Percentiles rank a stretch among this genome's conserved stretches.
Conservation (phyloP, 768 basidiomycete species). For the Boletus edulis region DNA sequence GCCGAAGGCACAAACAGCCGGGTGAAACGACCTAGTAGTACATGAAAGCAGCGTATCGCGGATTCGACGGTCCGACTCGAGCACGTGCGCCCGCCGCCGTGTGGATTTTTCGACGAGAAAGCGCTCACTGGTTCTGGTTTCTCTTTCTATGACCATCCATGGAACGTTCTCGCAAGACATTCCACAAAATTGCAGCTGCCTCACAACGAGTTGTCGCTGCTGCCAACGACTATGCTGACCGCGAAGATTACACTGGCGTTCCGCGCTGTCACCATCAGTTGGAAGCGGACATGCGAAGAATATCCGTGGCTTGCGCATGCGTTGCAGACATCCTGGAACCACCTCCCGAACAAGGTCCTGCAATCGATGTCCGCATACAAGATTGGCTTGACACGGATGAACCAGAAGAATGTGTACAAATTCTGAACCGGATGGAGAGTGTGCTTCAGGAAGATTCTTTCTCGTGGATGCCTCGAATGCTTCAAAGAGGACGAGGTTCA, state of each 20-base stretch:
- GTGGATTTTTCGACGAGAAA: too few relatives aligned
- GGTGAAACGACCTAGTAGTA: too few relatives aligned
- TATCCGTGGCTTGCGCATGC: slow-evolving; percentile 4
- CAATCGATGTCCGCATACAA: background rate
- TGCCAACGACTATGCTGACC: slow-evolving; percentile 1
- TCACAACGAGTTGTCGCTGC: background rate
- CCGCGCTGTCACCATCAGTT: background rate
- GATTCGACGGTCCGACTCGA: too few relatives aligned
- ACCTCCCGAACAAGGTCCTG: background rate
- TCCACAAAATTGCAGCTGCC: background rate
- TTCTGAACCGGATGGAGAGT: background rate
- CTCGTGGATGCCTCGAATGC: background rate
- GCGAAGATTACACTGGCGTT: background rate
- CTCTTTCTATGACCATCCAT: background rate
- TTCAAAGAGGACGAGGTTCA: background rate
- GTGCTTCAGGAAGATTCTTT: background rate
- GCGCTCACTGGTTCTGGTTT: too few relatives aligned
- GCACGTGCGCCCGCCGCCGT: too few relatives aligned
- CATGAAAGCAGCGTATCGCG: too few relatives aligned
- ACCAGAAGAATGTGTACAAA: background rate
- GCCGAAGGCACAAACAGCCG: too few relatives aligned
- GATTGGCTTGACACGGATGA: background rate
- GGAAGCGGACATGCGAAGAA: slow-evolving; percentile 3
- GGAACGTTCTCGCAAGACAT: slow-evolving; percentile 3
- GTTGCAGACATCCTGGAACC: background rate